Evolutionary conservation across 2,329 filamentous ascomycete species (phyloP), one percentile per base, ranked within the genome.

Genomic region (Raffaelea arxii): DNA sequence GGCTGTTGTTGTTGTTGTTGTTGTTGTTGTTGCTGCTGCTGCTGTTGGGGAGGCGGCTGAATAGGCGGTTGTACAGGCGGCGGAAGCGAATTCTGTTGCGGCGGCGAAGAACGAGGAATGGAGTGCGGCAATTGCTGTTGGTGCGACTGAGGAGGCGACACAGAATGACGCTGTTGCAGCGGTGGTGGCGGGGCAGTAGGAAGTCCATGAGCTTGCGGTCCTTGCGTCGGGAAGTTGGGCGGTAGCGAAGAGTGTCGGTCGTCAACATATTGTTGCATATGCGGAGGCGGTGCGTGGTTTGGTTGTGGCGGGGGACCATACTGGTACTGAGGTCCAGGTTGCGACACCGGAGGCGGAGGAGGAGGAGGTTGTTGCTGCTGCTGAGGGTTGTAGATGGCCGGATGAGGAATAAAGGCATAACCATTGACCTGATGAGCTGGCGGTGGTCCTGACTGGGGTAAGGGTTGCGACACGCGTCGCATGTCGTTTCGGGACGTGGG

Each of bases 321-420:
- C 4, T 63, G 53, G 42, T 62, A 68, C 43, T 64, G 66, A 12
- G 62, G 58, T n/a, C 62, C 63, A 9, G 54, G 50, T 43, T 60
- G 62, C 27, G 62, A 61, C 49, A 67, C 57, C 46, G 71, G 69
- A 24, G 64, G 56, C 49, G 59, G 9, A 18, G 36, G 6, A 21
- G 42, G 50, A 63, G 60, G 49, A 57, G 19, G 59, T 30, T 59
- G 59, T 40, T 62, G 68, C 56, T 70, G 46, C 11, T 65, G 67
- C 49, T 73, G 84, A 10, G 79, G 80, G 57, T 88, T 87, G 65
- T 94, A 95, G 55, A 94, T 87, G 27, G 85, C 79, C 35, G 86
- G 86, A 52, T 92, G 89, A 3, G 86, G 81, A 72, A 94, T 87
- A 60, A 89, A 96, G 4, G 84, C 77, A 63, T 86, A 94, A 46